Evolutionary conservation across 305 asterid species (phyloP).

Genomic region (Striga hermonthica): DNA sequence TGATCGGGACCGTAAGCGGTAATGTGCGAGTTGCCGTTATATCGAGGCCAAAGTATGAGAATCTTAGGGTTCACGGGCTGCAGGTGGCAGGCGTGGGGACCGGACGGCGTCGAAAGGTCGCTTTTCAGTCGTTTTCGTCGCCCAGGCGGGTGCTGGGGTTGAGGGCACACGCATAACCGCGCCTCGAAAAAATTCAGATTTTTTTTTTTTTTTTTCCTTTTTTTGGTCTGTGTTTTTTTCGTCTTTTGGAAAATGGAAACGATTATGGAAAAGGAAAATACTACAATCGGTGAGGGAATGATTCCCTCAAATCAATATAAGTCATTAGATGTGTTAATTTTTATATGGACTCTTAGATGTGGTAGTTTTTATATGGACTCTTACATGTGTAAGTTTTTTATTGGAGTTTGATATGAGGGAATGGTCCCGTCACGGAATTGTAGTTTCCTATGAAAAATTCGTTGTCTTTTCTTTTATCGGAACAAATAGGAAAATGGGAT

Average conservation of each 20-base stretch:
- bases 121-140: slow-evolving; percentile 34
- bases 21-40: slow-evolving; percentile 19
- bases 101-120: slow-evolving; percentile 42
- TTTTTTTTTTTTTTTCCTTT: slow-evolving; percentile 28
- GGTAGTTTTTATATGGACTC: too few species aligned
- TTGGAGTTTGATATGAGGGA: too few species aligned
- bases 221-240: background rate
- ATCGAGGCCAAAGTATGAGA: slow-evolving; percentile 20
- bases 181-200: slow-evolving; percentile 40
- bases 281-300: too few species aligned
- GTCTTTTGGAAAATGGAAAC: background rate
- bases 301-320: too few species aligned
- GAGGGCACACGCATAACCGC: slow-evolving; percentile 53
- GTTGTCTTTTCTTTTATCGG: too few species aligned
- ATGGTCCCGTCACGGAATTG: too few species aligned
- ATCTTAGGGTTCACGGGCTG: slow-evolving; percentile 37
- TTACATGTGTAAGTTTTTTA: too few species aligned
- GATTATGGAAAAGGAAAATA: too few species aligned
- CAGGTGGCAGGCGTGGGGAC: slow-evolving; percentile 20
- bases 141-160: slow-evolving; percentile 32
- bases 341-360: too few species aligned
- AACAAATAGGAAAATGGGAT: too few species aligned
- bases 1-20: slow-evolving; percentile 31
- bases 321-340: too few species aligned
- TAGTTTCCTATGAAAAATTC: too few species aligned